These are phyloP conservation scores for Sugiyamaella novakii DNA, from an alignment of 1,139 yeast species.

Conservation along the genomic window DNA sequence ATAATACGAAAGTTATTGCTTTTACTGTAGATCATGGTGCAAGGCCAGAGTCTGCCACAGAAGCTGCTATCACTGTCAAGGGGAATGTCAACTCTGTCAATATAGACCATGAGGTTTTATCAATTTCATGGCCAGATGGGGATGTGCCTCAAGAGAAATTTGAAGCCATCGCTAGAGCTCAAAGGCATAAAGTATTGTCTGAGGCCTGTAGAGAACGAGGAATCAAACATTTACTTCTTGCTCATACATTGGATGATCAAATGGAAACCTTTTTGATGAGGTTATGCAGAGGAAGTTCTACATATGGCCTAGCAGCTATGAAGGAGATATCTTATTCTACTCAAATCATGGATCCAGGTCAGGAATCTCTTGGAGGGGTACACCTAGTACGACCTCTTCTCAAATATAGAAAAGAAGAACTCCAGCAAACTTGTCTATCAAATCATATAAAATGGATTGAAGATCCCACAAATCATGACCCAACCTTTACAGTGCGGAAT, in stretches of 20 bases:
- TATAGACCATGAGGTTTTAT: constrained; percentile 46
- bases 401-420: constrained; percentile 47
- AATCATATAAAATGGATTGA: constrained; percentile 61
- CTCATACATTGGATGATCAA: constrained; percentile 74
- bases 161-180: constrained; percentile 43
- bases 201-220: constrained; percentile 43
- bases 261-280: constrained; percentile 68
- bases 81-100: constrained; percentile 45
- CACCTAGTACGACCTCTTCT: constrained; percentile 57
- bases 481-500: constrained; percentile 58
- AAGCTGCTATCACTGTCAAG: constrained; percentile 55
- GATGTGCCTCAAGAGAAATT: constrained; percentile 26
- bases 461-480: constrained; percentile 64
- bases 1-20: constrained; percentile 45
- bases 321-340: constrained; percentile 29
- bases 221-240: constrained; percentile 51
- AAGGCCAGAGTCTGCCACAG: constrained; percentile 51
- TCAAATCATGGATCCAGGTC: constrained; percentile 24
- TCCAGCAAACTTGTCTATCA: constrained; percentile 50
- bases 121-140: constrained; percentile 42
- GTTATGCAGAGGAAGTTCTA: constrained; percentile 54
- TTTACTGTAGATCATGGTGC: constrained; percentile 62
- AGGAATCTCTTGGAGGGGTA: constrained; percentile 29
- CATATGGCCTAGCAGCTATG: constrained; percentile 59
- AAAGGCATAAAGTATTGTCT: constrained; percentile 52